Evolutionary conservation across 768 basidiomycete genomes (phyloP).

Genomic region (Phanerochaete carnosa): DNA sequence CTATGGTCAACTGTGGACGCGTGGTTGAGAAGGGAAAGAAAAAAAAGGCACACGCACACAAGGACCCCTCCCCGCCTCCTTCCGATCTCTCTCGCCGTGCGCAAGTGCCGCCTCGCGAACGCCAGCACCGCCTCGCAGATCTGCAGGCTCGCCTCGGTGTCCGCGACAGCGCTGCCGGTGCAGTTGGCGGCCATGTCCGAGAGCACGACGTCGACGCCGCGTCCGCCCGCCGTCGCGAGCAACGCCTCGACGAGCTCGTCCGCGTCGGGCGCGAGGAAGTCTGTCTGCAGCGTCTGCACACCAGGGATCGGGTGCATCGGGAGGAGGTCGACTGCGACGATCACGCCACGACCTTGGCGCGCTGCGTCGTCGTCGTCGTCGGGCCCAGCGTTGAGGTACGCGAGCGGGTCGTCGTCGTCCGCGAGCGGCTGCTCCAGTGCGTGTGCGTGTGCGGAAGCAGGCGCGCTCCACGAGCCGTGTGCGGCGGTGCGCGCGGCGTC

Average conservation of each 20-base stretch:
- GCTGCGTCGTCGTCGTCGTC: constrained; percentile 4
- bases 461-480: constrained; percentile 7
- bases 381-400: neutral
- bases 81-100: constrained; percentile 41
- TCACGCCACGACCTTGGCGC: constrained; percentile 35
- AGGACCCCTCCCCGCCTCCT: constrained; percentile 48
- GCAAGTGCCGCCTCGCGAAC: constrained; percentile 58
- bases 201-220: constrained; percentile 68
- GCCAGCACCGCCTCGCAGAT: constrained; percentile 72
- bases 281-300: constrained; percentile 68
- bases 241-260: constrained; percentile 40
- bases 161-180: constrained; percentile 64
- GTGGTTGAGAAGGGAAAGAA: neutral
- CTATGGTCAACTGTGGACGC: constrained; percentile 7
- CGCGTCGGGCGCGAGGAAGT: constrained; percentile 66
- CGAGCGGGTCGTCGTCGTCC: neutral
- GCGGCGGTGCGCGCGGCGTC: neutral
- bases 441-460: neutral
- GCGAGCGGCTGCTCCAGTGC: neutral
- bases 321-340: constrained; percentile 82
- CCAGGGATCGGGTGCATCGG: constrained; percentile 69
- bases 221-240: constrained; percentile 20
- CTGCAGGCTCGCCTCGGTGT: constrained; percentile 63
- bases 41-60: constrained; percentile 41
- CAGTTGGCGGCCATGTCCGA: constrained; percentile 90